Conservation (phyloP, 73 alveolate genomes). For the Uronychia setigera region DNA sequence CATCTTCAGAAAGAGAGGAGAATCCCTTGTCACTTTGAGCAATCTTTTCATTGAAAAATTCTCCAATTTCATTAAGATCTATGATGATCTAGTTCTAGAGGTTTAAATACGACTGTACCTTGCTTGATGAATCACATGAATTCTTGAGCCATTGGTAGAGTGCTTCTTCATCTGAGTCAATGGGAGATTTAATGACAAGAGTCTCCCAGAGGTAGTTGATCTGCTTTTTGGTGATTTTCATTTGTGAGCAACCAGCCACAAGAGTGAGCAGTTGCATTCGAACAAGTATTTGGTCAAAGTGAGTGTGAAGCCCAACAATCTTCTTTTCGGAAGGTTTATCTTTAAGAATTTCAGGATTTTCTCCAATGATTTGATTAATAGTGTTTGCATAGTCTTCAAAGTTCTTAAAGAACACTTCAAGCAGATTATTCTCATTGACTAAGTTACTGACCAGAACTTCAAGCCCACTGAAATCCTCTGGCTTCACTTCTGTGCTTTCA, state of each 20-base stretch:
- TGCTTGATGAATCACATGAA: constrained; percentile 29
- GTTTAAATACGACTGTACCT: neutral
- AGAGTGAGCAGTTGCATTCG: constrained; percentile 44
- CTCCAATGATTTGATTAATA: constrained; percentile 9
- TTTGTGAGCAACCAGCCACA: constrained; percentile 15
- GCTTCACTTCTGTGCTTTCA: neutral
- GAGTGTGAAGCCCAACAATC: constrained; percentile 36
- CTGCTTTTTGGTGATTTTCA: constrained; percentile 23
- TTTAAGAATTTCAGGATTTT: constrained; percentile 2
- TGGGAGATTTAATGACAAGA: constrained; percentile 20
- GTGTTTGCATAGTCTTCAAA: constrained; percentile 19
- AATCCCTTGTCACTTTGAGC: constrained; percentile 48
- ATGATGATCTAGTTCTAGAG: constrained; percentile 14
- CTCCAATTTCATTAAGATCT: constrained; percentile 50
- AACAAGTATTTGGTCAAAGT: constrained; percentile 41
- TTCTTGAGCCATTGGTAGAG: constrained; percentile 58
- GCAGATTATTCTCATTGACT: constrained; percentile 8
- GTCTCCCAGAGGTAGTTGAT: constrained; percentile 45
- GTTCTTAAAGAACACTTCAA: constrained; percentile 23
- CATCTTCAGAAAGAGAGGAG: constrained; percentile 64
- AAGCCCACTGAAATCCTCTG: constrained; percentile 1
- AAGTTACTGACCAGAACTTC: constrained; percentile 4
- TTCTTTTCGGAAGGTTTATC: constrained; percentile 13
- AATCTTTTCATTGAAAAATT: constrained; percentile 70
- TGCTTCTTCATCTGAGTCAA: constrained; percentile 52